Base-by-base conservation (phyloP, 208 protist species). In the Acanthamoeba rhysodes region DNA sequence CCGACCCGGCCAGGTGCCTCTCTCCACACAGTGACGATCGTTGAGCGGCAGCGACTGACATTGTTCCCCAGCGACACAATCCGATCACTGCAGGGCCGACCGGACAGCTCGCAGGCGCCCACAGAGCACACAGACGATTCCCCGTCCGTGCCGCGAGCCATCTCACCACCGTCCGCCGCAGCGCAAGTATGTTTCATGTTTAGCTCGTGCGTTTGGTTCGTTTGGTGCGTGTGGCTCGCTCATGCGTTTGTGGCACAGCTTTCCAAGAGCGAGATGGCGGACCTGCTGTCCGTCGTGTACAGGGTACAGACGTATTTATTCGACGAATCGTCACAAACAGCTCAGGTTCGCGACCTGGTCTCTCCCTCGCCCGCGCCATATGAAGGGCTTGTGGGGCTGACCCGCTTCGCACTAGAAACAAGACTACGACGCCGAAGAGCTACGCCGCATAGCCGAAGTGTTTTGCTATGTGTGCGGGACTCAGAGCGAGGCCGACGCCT, bases 401-500 rank as follows among this genome's bases (percentile, higher is more conserved):
- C 22, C 16, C 57, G 24, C 45, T 50, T 50, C 45, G 0, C 45
- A 59, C 18, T 9, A 84, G 34, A 50, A 53, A 37, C 41, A 84
- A 84, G 74, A 84, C 74, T 84, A 84, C 74, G 74, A 84, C 7
- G 10, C 22, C 45, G 74, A 84, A 32, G 74, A 84, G 74, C 74
- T 84, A 22, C 74, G 74, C 20, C 74, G 74, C 74, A 84, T 84
- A 22, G 74, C 74, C 74, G 74, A 84, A 55, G 74, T 84, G 34
- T 84, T 84, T 37, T 57, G 74, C 74, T 3, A n/a, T 10, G 74
- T 84, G 74, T 84, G 74, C 45, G 74, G 55, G 41, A 59, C 48
- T 2, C 84, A 68, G 34, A 90, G 53, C 53, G 84, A 90, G 41
- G 84, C 84, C 48, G 84, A 90, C 22, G 84, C 57, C 29, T 90